Evolutionary conservation across 768 basidiomycete species (phyloP), one percentile per base, ranked within the genome.

Genomic region (Tulasnella sp.): DNA sequence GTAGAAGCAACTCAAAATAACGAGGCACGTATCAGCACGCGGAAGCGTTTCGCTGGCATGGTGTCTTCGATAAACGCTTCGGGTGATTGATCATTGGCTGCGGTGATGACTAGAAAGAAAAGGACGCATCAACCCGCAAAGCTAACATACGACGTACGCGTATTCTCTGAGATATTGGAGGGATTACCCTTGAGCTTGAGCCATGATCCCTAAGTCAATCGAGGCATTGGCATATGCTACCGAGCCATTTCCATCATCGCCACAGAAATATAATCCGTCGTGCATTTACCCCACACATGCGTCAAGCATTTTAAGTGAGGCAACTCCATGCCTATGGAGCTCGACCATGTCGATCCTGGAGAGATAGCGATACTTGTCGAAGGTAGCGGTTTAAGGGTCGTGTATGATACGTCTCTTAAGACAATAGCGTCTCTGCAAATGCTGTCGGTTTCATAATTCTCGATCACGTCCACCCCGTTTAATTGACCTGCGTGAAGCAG

Each of bases 151-250:
- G 50, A 79, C 88, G 67, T 68, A 92, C 91, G 73, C 9, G 94
- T 81, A 71, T 98, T 98, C 73, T 97, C 91, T 3, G 94, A 92
- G 62, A 97, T 96, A 70, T 97, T 97, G 30, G 86, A 86, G 42
- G 97, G 75, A 73, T 98, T 95, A 0, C 90, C 96, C 71, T 98
- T 98, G 76, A 95, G 98, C 75, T 97, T 97, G 64, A 99, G 74
- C 96, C 96, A 99, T 34, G 93, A 90, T 2, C 96, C 96, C 87
- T 89, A 67, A 21, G 23, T 38, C 56, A 15, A 11, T 15, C 53
- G 9, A 34, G 26, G 26, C 23, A 53, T 58, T 23, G 56, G 60
- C 4, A 3, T 3, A 17, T 3, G n/a, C 29, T 19, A 17, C n/a
- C 8, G 10, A 7, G 26, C 11, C 19, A 11, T 19, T 11, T 38